Conservation (phyloP, 345 rosid genomes). For the Camelina neglecta region DNA sequence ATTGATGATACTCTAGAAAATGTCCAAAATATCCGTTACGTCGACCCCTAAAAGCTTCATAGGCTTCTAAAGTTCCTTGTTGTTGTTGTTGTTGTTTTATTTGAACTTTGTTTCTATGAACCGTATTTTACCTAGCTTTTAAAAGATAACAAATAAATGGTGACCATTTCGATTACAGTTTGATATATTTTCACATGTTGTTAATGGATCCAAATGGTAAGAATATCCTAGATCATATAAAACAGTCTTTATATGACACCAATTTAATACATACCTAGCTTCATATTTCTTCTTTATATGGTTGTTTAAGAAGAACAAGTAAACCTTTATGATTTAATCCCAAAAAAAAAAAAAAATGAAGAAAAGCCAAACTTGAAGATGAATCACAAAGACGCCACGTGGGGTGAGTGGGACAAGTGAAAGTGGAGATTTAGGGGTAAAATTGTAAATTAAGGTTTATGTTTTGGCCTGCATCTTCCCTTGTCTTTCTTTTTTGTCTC, state of each 20-base stretch:
- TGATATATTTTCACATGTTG: background rate
- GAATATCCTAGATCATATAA: background rate
- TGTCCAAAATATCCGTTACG: slow-evolving; percentile 42
- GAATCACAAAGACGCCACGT: slow-evolving; percentile 24
- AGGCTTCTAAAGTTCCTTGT: background rate
- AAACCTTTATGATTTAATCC: background rate
- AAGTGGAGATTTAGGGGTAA: slow-evolving; percentile 37
- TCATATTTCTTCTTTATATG: background rate
- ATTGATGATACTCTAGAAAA: slow-evolving; percentile 42
- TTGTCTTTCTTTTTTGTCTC: slow-evolving; percentile 45
- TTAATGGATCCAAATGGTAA: background rate
- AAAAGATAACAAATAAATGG: background rate
- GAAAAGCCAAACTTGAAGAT: slow-evolving; percentile 18
- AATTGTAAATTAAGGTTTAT: slow-evolving; percentile 13
- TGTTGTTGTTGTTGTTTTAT: background rate
- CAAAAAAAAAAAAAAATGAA: background rate
- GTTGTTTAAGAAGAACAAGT: background rate
- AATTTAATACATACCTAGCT: background rate
- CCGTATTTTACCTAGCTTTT: background rate
- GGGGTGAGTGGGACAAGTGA: slow-evolving; percentile 33
- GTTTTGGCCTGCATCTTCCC: slow-evolving; percentile 38
- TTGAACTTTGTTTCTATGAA: background rate
- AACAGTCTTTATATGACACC: too few species aligned
- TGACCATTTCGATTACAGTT: background rate
- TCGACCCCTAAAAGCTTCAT: background rate